phyloP scores from a whole-genome alignment of 331 rosid species.

The Malus hybrid region DNA sequence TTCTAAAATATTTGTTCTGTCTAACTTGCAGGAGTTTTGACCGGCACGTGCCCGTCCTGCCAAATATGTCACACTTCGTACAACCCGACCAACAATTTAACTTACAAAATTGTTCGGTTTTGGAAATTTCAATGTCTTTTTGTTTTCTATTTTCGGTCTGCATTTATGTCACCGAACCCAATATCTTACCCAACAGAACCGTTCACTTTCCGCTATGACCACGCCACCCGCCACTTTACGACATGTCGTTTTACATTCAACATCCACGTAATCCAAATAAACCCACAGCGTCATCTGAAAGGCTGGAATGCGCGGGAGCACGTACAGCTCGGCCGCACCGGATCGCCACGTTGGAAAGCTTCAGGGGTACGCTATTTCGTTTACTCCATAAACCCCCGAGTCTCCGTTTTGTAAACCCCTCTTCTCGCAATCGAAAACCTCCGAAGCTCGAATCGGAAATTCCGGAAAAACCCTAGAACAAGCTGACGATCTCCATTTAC shows the following conservation, averaged over 20 bases:
- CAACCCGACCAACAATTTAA: neutral
- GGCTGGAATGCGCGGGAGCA: neutral
- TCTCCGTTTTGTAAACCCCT: neutral
- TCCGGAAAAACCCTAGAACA: neutral
- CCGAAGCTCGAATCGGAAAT: neutral
- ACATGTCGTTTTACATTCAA: neutral
- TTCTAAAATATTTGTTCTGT: too few species aligned
- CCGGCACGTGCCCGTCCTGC: neutral
- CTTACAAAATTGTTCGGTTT: neutral
- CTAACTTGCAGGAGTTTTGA: too few species aligned
- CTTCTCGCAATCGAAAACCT: neutral
- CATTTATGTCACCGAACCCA: neutral
- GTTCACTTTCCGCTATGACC: neutral
- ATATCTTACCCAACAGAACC: neutral
- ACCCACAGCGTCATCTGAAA: neutral
- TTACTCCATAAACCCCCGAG: neutral
- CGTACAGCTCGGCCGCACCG: neutral
- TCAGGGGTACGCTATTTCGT: constrained; percentile 30
- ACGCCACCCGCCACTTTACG: neutral
- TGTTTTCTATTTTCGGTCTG: neutral
- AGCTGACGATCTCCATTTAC: neutral
- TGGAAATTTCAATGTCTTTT: neutral
- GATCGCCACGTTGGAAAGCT: constrained; percentile 16
- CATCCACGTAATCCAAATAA: neutral
- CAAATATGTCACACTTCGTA: neutral